Evolutionary conservation across 2,329 filamentous ascomycete genomes (phyloP), one percentile per base, ranked within the genome.

Genomic region (Pseudogymnoascus sp.): DNA sequence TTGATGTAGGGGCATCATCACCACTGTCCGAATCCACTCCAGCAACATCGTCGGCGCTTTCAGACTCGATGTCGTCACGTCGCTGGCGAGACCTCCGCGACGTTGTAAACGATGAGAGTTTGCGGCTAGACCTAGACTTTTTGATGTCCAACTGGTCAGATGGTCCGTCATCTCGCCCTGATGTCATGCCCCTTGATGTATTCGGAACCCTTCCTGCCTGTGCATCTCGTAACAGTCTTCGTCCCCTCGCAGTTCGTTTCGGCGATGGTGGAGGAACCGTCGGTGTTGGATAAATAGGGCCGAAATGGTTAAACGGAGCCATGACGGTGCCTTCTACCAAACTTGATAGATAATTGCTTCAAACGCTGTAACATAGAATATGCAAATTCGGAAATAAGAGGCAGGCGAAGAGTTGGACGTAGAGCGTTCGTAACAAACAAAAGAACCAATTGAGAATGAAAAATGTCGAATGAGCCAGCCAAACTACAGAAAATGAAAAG

Each of bases 401-500:
- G 4, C n/a, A 33, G 48, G 9, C 12, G n/a, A 5, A 33, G 15
- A 18, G 48, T 55, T 5, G 48, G 29, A 12, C 48, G 48, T 55
- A 55, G n/a, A 55, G 29, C 18, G 10, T 8, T 55, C 29, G 48
- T 33, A 55, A 33, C 48, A 55, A 33, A 55, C 27, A 55, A 55
- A 55, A 33, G n/a, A 55, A 21, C 48, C 29, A 55, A 55, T 55
- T 33, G 48, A 55, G 48, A 55, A 55, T 55, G 29, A 33, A 55
- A 55, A 55, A 55, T 55, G 48, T 33, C 48, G 48, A 55, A 55
- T 55, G 48, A 55, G 9, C 29, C 48, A 55, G 48, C 48, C 48
- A 55, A 55, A 55, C 48, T 55, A 55, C 48, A 55, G 29, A 33
- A 55, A 55, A 55, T 55, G 48, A 55, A 21, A 55, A 55, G 27